These are phyloP conservation scores for Nymphaea thermarum DNA, from an alignment of 164 flowering plant species.

Conservation along the genomic window DNA sequence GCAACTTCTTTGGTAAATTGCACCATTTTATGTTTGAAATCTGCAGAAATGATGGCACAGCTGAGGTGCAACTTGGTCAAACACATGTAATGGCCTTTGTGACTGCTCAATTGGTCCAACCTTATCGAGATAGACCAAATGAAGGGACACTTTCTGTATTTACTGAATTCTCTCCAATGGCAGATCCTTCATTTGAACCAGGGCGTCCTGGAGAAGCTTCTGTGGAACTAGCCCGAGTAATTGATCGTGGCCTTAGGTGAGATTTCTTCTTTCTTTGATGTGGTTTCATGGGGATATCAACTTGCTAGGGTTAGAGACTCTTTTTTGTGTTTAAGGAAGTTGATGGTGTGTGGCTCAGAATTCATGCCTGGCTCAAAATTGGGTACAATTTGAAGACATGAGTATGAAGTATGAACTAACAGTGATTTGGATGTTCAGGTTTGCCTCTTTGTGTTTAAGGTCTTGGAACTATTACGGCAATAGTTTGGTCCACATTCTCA, in stretches of 20 bases:
- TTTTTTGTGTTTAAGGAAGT: too few species aligned
- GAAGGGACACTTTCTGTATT: constrained; percentile 79
- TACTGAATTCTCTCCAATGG: constrained; percentile 97
- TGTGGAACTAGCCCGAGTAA: constrained; percentile 77
- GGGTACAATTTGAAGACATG: too few species aligned
- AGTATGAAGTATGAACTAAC: too few species aligned
- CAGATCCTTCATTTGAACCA: constrained; percentile 93
- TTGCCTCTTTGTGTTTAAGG: too few species aligned
- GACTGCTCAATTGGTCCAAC: constrained; percentile 71
- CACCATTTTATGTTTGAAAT: background rate
- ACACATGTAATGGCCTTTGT: constrained; percentile 90
- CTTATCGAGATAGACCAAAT: constrained; percentile 79
- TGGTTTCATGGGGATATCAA: background rate
- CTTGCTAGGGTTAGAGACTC: background rate
- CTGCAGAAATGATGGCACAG: constrained; percentile 76
- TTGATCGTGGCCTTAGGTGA: constrained; percentile 91
- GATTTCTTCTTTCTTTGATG: background rate
- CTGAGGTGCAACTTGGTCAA: constrained; percentile 87
- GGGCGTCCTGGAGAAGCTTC: constrained; percentile 94
- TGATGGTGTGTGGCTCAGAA: too few species aligned
- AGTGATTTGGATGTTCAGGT: too few species aligned
- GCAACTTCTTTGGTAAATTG: background rate
- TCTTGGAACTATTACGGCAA: too few species aligned
- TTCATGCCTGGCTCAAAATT: too few species aligned
- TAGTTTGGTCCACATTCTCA: too few species aligned